Conservation (phyloP, 75 land plant species). For the Larix kaempferi region DNA sequence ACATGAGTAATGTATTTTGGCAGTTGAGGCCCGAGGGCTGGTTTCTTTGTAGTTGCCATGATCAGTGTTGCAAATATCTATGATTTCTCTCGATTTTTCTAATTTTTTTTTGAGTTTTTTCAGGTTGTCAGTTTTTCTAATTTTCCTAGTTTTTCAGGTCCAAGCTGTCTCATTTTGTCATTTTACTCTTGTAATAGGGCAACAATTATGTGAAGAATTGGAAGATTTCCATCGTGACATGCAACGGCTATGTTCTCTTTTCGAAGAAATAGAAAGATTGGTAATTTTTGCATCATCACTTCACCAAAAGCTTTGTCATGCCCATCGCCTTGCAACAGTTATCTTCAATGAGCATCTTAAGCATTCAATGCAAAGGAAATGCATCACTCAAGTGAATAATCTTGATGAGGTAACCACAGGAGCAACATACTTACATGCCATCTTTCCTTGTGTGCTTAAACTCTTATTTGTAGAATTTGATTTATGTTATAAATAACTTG, state of each 20-base stretch:
- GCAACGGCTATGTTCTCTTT: slow-evolving; percentile 53
- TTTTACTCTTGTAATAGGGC: slow-evolving; percentile 28
- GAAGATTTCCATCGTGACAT: slow-evolving; percentile 63
- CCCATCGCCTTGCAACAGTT: slow-evolving; percentile 60
- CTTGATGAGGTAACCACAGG: slow-evolving; percentile 39
- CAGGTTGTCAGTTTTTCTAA: neutral
- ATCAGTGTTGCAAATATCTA: neutral
- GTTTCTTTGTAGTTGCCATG: neutral
- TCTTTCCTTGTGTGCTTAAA: neutral
- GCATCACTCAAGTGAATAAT: slow-evolving; percentile 10
- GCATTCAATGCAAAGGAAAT: slow-evolving; percentile 44
- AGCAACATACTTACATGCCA: neutral
- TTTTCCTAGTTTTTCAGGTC: neutral
- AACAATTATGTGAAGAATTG: slow-evolving; percentile 23
- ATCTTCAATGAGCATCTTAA: slow-evolving; percentile 50
- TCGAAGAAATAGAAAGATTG: slow-evolving; percentile 75
- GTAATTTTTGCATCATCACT: slow-evolving; percentile 79
- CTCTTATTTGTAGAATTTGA: neutral
- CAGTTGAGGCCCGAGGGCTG: neutral
- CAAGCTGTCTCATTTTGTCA: neutral
- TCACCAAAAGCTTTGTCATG: slow-evolving; percentile 55
- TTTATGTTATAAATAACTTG: neutral
- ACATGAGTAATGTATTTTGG: neutral
- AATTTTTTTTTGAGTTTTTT: neutral
- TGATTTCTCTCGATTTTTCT: neutral